Conservation (phyloP, 176 grass and related monocot species). For the Oryza brachyantha region DNA sequence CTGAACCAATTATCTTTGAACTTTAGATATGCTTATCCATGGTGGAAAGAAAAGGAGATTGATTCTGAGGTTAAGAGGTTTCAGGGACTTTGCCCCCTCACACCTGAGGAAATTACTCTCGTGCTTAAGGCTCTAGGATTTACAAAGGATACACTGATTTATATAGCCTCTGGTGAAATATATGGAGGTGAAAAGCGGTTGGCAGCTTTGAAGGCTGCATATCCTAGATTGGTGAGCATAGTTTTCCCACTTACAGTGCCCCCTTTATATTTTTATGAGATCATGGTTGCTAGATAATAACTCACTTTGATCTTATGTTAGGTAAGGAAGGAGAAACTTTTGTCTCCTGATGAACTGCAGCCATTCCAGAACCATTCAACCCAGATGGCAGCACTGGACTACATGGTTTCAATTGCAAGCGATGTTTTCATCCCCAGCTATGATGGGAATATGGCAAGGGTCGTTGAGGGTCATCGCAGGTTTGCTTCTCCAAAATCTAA, state of each 20-base stretch:
- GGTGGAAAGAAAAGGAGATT: slow-evolving; percentile 99
- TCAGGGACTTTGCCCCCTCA: slow-evolving; percentile 92
- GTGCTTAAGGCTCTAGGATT: slow-evolving; percentile 81
- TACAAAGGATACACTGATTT: slow-evolving; percentile 75
- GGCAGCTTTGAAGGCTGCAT: slow-evolving; percentile 62
- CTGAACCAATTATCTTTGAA: not conserved
- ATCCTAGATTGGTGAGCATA: slow-evolving; percentile 74
- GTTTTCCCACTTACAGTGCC: not conserved
- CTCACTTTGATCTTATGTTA: slow-evolving; percentile 30
- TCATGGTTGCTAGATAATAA: slow-evolving; percentile 1
- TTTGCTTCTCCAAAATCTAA: slow-evolving; percentile 22
- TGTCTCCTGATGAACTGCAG: slow-evolving; percentile 66
- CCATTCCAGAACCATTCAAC: slow-evolving; percentile 92
- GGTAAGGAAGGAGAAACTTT: slow-evolving; percentile 92
- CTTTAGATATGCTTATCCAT: slow-evolving; percentile 91
- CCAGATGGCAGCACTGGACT: slow-evolving; percentile 96
- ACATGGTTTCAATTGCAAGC: slow-evolving; percentile 79
- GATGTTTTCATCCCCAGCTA: slow-evolving; percentile 95
- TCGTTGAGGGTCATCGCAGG: slow-evolving; percentile 95
- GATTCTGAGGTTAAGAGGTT: slow-evolving; percentile 79
- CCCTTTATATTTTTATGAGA: slow-evolving; percentile 13
- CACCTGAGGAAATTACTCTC: slow-evolving; percentile 87
- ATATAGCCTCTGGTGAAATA: slow-evolving; percentile 97
- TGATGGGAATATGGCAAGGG: slow-evolving; percentile 97
- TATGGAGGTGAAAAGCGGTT: slow-evolving; percentile 86